Evolutionary conservation across 2,329 filamentous ascomycete genomes (phyloP).

Genomic region (Aspergillus transmontanensis): DNA sequence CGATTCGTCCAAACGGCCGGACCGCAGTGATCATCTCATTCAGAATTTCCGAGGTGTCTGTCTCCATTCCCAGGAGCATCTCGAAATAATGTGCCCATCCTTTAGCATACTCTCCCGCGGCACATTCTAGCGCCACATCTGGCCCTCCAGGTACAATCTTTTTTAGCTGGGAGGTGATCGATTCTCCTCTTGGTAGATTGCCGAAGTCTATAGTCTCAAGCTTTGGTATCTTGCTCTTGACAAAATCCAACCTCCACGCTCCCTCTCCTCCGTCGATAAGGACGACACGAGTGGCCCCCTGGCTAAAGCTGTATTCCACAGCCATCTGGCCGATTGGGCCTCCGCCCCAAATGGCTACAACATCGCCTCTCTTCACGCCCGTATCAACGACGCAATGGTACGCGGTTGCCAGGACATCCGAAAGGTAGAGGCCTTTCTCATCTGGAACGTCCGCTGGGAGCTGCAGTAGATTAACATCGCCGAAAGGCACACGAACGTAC

Average conservation of each 20-base stretch:
- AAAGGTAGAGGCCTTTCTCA: constrained; percentile 80
- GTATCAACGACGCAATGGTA: constrained; percentile 86
- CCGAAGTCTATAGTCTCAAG: constrained; percentile 71
- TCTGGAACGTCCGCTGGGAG: constrained; percentile 79
- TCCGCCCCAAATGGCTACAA: constrained; percentile 83
- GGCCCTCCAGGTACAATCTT: constrained; percentile 73
- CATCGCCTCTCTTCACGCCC: constrained; percentile 73
- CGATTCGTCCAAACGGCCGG: constrained; percentile 64
- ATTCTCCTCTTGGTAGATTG: constrained; percentile 62
- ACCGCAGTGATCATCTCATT: constrained; percentile 59
- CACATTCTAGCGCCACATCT: constrained; percentile 72
- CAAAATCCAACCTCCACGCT: constrained; percentile 65
- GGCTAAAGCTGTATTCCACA: constrained; percentile 66
- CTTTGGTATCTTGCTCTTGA: constrained; percentile 66
- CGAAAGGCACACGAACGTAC: constrained; percentile 79
- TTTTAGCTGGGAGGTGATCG: constrained; percentile 72
- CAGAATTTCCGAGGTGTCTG: constrained; percentile 71
- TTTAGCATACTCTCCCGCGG: constrained; percentile 65
- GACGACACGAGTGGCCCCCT: constrained; percentile 75
- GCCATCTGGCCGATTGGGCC: constrained; percentile 83
- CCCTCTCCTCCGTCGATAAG: constrained; percentile 72
- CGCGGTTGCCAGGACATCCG: constrained; percentile 76
- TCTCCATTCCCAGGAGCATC: constrained; percentile 69
- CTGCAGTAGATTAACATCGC: constrained; percentile 77
- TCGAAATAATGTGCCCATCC: constrained; percentile 64